phyloP scores from a whole-genome alignment of 768 basidiomycete genomes.

The Tephrocybe sp. region DNA sequence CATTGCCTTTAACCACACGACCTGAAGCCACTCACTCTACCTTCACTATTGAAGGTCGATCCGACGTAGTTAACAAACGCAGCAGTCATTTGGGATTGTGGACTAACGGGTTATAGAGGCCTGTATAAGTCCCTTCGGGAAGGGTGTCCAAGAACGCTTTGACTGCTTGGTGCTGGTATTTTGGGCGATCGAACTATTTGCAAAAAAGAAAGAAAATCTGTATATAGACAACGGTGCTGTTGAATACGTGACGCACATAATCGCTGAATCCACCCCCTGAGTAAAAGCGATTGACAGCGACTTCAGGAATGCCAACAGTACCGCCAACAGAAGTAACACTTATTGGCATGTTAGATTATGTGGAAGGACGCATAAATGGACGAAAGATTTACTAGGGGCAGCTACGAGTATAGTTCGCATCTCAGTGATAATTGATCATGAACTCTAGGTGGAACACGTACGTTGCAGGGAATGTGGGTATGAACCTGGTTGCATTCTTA shows the following conservation, averaged over 20 bases:
- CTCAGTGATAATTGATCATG: not conserved
- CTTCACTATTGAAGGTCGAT: slow-evolving; percentile 29
- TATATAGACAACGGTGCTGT: too few species aligned
- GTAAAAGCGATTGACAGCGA: slow-evolving; percentile 45
- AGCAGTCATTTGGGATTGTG: not conserved
- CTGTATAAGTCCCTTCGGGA: slow-evolving; percentile 39
- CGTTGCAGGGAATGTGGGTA: slow-evolving; percentile 59
- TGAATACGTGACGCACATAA: slow-evolving; percentile 35
- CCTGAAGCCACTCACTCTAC: slow-evolving; percentile 39
- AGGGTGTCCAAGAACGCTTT: slow-evolving; percentile 34
- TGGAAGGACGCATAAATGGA: not conserved
- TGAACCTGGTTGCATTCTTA: slow-evolving; percentile 48
- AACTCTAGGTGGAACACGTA: slow-evolving; percentile 17
- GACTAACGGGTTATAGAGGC: slow-evolving; percentile 52
- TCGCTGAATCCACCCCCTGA: slow-evolving; percentile 77
- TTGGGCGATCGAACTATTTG: slow-evolving; percentile 19
- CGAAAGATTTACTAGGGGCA: slow-evolving; percentile 47
- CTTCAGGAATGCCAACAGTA: slow-evolving; percentile 53
- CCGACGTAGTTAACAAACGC: not conserved
- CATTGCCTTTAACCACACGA: not conserved
- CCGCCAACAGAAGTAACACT: slow-evolving; percentile 74
- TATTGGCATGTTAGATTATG: not conserved
- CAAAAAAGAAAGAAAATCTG: not conserved
- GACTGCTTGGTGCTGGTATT: slow-evolving; percentile 44
- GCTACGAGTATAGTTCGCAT: slow-evolving; percentile 14